Percentiles rank a stretch among this genome's conserved stretches.
These are phyloP conservation scores for Yamadazyma nakazawae DNA, from an alignment of 805 yeast genomes.

Conservation along the genomic window DNA sequence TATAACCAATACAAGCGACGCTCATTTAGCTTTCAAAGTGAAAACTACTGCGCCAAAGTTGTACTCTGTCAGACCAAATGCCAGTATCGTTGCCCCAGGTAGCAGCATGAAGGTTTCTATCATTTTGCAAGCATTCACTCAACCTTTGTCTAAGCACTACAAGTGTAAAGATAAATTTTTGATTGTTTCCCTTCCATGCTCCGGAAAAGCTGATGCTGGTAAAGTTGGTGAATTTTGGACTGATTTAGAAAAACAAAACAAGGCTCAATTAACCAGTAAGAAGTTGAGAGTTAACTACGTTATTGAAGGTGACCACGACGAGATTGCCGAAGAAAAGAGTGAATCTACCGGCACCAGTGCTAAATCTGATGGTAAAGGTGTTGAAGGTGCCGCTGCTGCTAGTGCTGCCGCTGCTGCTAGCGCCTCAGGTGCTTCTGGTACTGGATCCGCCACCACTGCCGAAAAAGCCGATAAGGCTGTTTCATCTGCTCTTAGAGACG, in stretches of 20 bases:
- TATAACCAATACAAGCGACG: slow-evolving; percentile 52
- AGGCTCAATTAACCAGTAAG: slow-evolving; percentile 54
- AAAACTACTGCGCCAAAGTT: slow-evolving; percentile 97
- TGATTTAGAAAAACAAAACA: slow-evolving; percentile 58
- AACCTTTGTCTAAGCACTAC: slow-evolving; percentile 69
- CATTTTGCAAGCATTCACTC: slow-evolving; percentile 77
- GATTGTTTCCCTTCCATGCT: slow-evolving; percentile 80
- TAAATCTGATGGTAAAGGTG: slow-evolving; percentile 17
- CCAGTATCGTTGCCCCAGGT: slow-evolving; percentile 76
- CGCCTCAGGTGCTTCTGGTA: slow-evolving; percentile 15
- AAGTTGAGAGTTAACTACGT: slow-evolving; percentile 63
- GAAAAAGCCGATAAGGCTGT: slow-evolving; percentile 9
- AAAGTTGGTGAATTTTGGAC: slow-evolving; percentile 73
- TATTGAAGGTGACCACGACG: slow-evolving; percentile 20
- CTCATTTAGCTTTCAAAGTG: slow-evolving; percentile 84
- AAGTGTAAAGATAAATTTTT: slow-evolving; percentile 91
- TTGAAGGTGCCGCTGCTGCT: slow-evolving; percentile 14
- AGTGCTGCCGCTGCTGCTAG: slow-evolving; percentile 12
- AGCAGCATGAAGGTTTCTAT: slow-evolving; percentile 69
- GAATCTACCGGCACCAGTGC: slow-evolving; percentile 3
- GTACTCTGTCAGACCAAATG: slow-evolving; percentile 95
- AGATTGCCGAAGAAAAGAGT: neutral
- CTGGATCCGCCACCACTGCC: slow-evolving; percentile 7
- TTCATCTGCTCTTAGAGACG: slow-evolving; percentile 7
- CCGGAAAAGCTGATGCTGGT: slow-evolving; percentile 51